Percentiles rank a stretch among this genome's conserved stretches.
phyloP scores from a whole-genome alignment of 345 rosid species.

The Kandelia obovata region DNA sequence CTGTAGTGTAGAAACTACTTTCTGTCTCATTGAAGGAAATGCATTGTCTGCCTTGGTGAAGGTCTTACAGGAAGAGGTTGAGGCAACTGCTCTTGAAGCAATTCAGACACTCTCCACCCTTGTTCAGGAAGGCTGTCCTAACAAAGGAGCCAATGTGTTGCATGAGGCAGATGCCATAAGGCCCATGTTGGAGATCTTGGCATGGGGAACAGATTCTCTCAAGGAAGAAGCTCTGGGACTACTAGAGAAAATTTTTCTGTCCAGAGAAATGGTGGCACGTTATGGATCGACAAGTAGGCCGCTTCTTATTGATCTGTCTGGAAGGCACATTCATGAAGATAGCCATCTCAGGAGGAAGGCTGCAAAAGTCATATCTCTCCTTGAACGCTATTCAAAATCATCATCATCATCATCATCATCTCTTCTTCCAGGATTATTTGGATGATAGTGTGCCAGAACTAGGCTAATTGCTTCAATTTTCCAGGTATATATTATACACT shows the following conservation, averaged over 20 bases:
- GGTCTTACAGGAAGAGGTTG: conserved; percentile 34
- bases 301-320: conserved; percentile 37
- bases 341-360: conserved; percentile 42
- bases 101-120: conserved; percentile 57
- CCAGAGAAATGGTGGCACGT: conserved; percentile 47
- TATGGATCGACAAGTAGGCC: conserved; percentile 47
- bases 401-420: conserved; percentile 50
- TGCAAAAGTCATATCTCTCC: conserved; percentile 35
- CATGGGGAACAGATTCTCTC: conserved; percentile 55
- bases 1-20: conserved; percentile 46
- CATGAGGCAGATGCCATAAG: conserved; percentile 49
- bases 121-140: conserved; percentile 34
- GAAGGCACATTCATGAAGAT: conserved; percentile 36
- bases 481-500: not conserved
- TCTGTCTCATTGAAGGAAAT: conserved; percentile 49
- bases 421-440: conserved; percentile 45
- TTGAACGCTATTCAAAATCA: conserved; percentile 55
- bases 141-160: conserved; percentile 42
- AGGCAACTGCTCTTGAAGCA: conserved; percentile 51
- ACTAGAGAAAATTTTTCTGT: conserved; percentile 47
- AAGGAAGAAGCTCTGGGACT: conserved; percentile 50
- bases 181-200: conserved; percentile 40
- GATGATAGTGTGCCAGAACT: conserved; percentile 1
- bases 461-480: not conserved
- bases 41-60: conserved; percentile 46